Base-by-base conservation (phyloP, 2,329 filamentous ascomycete genomes). In the Aspergillus hortae region DNA sequence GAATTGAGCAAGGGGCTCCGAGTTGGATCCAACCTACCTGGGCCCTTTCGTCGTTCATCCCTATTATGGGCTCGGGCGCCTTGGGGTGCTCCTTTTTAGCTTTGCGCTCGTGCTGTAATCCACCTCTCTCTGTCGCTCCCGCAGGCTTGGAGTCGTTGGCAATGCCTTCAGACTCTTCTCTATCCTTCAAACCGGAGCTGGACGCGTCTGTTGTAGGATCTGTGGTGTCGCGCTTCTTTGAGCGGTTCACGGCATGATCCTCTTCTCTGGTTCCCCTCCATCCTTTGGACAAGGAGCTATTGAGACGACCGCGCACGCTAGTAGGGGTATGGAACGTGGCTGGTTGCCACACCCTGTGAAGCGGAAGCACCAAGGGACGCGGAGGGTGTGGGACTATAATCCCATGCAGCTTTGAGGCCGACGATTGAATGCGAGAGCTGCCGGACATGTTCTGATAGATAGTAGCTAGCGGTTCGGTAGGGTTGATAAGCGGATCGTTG, bases 11-110 rank as follows among this genome's bases (percentile, higher is more conserved):
- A 30, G 27, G 27, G 7, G 27, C 27, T 11, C 27, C 7, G 27
- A 30, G 9, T 11, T 30, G 27, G 27, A 30, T 30, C 27, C 7
- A 35, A 67, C 70, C 68, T 58, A 77, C 76, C 60, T 66, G 57
- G 2, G 73, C 75, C 55, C 75, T 75, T 60, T 80, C 78, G 62
- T 80, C 77, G 57, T 78, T 76, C 74, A 80, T 79, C n/a, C 79
- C 78, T 61, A 79, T 74, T 11, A 80, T 67, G 11, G 76, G 77
- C 57, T 71, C 72, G 2, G 78, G 78, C n/a, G 77, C 77, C 54
- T 78, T 70, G 1, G 77, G 78, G 66, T 75, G 68, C 47, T 79
- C 76, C 56, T 74, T 54, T 62, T 79, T 76, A 3, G 74, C 71
- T 61, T 73, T 72, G 59, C 69, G 61, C 41, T 67, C 67, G 41